Evolutionary conservation across 257 asterid genomes (phyloP).

Genomic region (Thymus quinquecostatus): DNA sequence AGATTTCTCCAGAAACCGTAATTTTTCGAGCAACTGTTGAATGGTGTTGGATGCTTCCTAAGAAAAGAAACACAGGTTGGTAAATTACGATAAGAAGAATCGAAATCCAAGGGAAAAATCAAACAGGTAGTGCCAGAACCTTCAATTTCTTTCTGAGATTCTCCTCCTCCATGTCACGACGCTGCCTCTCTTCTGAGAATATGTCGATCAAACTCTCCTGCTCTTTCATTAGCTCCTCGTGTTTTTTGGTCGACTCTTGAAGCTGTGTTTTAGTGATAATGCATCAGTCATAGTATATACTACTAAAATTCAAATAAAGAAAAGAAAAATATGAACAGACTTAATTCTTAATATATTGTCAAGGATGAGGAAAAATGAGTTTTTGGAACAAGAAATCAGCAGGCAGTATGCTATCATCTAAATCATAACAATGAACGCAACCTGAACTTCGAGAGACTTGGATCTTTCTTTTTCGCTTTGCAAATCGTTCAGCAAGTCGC

Average conservation of each 20-base stretch:
- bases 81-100: background rate
- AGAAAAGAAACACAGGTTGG: background rate
- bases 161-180: conserved; percentile 76
- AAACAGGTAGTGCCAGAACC: conserved; percentile 42
- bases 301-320: background rate
- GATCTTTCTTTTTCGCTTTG: conserved; percentile 64
- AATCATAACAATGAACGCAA: conserved; percentile 26
- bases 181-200: conserved; percentile 90
- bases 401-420: background rate
- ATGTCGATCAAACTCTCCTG: conserved; percentile 73
- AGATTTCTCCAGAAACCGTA: conserved; percentile 49
- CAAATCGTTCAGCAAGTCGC: conserved; percentile 75
- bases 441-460: conserved; percentile 82
- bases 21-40: conserved; percentile 60
- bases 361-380: background rate
- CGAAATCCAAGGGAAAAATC: background rate
- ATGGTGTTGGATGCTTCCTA: conserved; percentile 76
- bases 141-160: conserved; percentile 64
- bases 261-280: conserved; percentile 50
- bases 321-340: background rate
- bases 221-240: conserved; percentile 67
- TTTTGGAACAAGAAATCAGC: background rate
- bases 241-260: conserved; percentile 44
- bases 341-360: background rate
- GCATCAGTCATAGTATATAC: conserved; percentile 17